Percentiles rank a stretch among this genome's conserved stretches.
These are phyloP conservation scores for Aspergillus coremiiformis DNA, from an alignment of 495 filamentous ascomycete genomes.

Conservation along the genomic window DNA sequence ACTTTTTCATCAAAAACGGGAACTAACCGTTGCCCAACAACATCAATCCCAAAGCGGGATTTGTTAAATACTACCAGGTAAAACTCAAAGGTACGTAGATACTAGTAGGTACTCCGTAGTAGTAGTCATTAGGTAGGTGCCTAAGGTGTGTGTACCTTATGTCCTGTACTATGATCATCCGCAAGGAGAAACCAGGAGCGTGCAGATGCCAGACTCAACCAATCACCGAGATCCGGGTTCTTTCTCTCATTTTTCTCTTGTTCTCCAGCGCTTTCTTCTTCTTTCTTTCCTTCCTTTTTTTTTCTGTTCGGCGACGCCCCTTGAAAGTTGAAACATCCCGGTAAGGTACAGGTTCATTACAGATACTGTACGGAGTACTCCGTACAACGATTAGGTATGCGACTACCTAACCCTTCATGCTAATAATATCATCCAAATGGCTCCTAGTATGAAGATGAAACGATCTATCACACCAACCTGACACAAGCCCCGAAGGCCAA, in stretches of 20 bases:
- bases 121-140: too few species aligned
- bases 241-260: not conserved
- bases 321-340: slow-evolving; percentile 9
- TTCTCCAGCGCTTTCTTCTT: not conserved
- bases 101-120: not conserved
- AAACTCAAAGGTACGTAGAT: not conserved
- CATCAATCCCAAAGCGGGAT: not conserved
- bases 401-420: slow-evolving; percentile 1
- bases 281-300: not conserved
- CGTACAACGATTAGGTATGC: not conserved
- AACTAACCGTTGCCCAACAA: not conserved
- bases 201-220: slow-evolving; percentile 2
- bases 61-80: not conserved
- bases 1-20: not conserved
- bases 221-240: slow-evolving; percentile 1
- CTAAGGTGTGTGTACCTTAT: too few species aligned
- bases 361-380: not conserved
- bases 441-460: slow-evolving; percentile 13
- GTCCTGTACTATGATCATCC: slow-evolving; percentile 14
- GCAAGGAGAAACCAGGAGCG: slow-evolving; percentile 12
- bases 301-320: slow-evolving; percentile 6
- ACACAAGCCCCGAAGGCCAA: slow-evolving; percentile 11
- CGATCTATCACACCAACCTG: slow-evolving; percentile 17
- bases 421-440: slow-evolving; percentile 4
- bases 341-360: slow-evolving; percentile 2